Evolutionary conservation across 2,329 filamentous ascomycete species (phyloP), one percentile per base, ranked within the genome.

Genomic region (Fusarium sp.): DNA sequence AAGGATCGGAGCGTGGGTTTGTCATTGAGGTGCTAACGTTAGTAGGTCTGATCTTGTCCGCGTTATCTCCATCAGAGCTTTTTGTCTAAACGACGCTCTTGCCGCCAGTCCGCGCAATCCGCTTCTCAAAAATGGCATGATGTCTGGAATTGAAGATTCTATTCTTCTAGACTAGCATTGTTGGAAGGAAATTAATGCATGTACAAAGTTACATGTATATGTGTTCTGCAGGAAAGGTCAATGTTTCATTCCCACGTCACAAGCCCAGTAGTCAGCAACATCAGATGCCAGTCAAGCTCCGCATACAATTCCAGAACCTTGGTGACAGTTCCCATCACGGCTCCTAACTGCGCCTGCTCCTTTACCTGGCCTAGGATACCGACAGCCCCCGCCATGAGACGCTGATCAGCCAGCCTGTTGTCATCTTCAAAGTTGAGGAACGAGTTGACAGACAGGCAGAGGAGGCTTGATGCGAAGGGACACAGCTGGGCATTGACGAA

Each of bases 401-500:
- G 43, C 27, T 46, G 43, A 46, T 46, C 43, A 30, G 43, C 27
- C 43, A 46, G 4, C 43, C 43, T 46, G 43, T 30, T 46, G n/a
- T 9, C 43, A 9, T 46, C 43, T 46, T 46, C 43, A 46, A 46
- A 46, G 43, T 46, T 46, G 43, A 46, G 43, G 15, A 46, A 46
- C 43, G 43, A 46, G 43, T 46, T 46, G 16, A 46, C 15, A 27
- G 43, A 46, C 11, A 46, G 43, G 43, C 43, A 46, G 43, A 46
- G 43, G 7, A 46, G 43, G 43, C 43, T 13, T 46, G 43, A 46
- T 10, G 43, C 43, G 8, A 46, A 46, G 15, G 43, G 43, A 9
- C 43, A 46, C n/a, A 46, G 43, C 43, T 46, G 43, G 43, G 27
- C 43, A 9, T 46, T 46, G 43, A 51, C n/a, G 16, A 51, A 51